These are phyloP conservation scores for Hibiscus trionum DNA, from an alignment of 345 rosid genomes.

Conservation along the genomic window DNA sequence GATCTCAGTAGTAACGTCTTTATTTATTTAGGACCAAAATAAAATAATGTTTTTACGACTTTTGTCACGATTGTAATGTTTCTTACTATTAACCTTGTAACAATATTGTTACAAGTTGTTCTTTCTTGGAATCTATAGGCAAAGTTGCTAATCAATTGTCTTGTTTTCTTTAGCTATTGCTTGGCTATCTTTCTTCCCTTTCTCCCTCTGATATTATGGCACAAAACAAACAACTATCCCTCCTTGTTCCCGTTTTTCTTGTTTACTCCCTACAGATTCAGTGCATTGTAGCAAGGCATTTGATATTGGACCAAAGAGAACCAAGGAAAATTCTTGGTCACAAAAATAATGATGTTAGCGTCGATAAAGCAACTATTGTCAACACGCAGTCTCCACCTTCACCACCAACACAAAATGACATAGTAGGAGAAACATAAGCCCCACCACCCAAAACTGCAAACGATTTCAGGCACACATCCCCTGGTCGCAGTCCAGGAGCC, in stretches of 20 bases:
- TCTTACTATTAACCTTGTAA: no score
- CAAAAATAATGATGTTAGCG: neutral
- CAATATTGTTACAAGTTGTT: neutral
- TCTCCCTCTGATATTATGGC: conserved; percentile 24
- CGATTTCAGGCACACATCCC: neutral
- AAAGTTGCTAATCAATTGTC: neutral
- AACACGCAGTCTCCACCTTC: conserved; percentile 6
- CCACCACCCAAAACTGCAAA: conserved; percentile 11
- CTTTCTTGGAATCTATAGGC: neutral
- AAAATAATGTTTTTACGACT: no score
- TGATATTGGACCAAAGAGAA: conserved; percentile 11
- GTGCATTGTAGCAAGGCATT: conserved; percentile 34
- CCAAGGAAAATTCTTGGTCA: neutral
- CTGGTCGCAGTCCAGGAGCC: neutral
- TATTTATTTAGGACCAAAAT: neutral
- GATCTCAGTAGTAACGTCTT: neutral
- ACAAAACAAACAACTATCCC: conserved; percentile 20
- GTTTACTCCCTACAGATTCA: conserved; percentile 24
- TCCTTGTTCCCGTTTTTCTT: conserved; percentile 23
- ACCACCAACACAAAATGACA: neutral
- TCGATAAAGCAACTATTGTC: neutral
- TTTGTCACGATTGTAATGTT: no score
- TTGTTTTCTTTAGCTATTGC: neutral
- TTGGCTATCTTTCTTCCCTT: neutral
- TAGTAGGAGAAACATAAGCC: neutral